A percentile compares a stretch with the other conserved stretches of the same genome.
These are phyloP conservation scores for Botrytis tulipae DNA, from an alignment of 2,329 filamentous ascomycete genomes.

Conservation along the genomic window DNA sequence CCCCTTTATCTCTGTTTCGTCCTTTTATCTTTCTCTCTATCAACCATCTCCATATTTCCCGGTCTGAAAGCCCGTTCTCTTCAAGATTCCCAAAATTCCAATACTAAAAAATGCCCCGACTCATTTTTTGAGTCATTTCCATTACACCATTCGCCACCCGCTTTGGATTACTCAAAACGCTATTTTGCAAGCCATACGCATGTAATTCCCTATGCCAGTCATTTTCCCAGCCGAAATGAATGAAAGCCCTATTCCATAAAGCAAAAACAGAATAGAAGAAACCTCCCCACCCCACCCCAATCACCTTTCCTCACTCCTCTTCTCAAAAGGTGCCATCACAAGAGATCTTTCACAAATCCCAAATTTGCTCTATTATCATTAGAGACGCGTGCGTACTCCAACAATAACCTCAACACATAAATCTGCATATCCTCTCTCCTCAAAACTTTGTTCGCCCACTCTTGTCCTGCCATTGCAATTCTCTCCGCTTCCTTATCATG, in stretches of 20 bases:
- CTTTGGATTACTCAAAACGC: background rate
- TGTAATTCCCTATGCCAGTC: background rate
- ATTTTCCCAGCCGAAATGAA: background rate
- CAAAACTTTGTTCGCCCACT: conserved; percentile 71
- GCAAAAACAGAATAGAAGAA: background rate
- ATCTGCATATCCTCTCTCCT: conserved; percentile 67
- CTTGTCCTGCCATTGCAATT: conserved; percentile 64
- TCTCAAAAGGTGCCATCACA: conserved; percentile 13
- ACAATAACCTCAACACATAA: conserved; percentile 61
- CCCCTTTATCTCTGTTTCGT: background rate
- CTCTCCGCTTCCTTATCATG: conserved; percentile 56
- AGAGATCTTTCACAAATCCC: conserved; percentile 38
- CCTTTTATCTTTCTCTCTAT: background rate
- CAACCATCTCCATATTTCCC: background rate
- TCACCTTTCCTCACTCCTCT: background rate
- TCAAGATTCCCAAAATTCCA: background rate
- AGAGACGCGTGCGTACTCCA: conserved; percentile 55
- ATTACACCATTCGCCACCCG: conserved; percentile 8
- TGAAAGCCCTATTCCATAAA: background rate
- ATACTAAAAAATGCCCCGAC: background rate
- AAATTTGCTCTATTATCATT: conserved; percentile 40
- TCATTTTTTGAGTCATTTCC: background rate
- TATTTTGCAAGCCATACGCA: background rate
- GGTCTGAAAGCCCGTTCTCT: background rate
- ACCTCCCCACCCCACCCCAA: background rate